These are phyloP conservation scores for Phycomyces blakesleeanus DNA, from an alignment of 192 early-diverging fungal genomes.

Conservation along the genomic window DNA sequence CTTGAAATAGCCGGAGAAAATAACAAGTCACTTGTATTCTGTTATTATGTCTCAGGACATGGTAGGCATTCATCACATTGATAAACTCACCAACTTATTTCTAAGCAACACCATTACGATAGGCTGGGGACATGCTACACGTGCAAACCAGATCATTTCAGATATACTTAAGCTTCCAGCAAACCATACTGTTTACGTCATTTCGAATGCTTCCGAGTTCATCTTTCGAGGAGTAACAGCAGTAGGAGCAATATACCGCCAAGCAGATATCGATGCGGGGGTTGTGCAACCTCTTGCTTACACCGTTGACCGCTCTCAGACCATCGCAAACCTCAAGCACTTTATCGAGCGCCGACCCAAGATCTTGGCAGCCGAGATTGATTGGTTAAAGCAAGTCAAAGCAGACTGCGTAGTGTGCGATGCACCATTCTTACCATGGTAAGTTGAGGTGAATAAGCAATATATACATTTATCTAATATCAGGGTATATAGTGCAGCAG, in stretches of 20 bases:
- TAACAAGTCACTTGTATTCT: slow-evolving; percentile 42
- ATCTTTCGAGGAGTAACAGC: slow-evolving; percentile 52
- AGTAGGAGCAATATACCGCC: slow-evolving; percentile 48
- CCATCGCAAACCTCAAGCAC: slow-evolving; percentile 44
- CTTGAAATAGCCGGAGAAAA: slow-evolving; percentile 10
- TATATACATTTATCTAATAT: background rate
- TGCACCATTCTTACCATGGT: slow-evolving; percentile 58
- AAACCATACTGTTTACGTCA: slow-evolving; percentile 47
- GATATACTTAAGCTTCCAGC: slow-evolving; percentile 41
- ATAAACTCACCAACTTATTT: background rate
- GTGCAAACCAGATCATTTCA: slow-evolving; percentile 52
- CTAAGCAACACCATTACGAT: slow-evolving; percentile 1
- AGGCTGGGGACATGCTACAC: slow-evolving; percentile 63
- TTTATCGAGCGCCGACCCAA: slow-evolving; percentile 42
- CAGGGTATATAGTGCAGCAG: slow-evolving; percentile 42
- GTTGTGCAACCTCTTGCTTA: slow-evolving; percentile 59
- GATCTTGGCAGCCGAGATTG: slow-evolving; percentile 40
- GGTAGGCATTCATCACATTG: slow-evolving; percentile 34
- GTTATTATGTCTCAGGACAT: slow-evolving; percentile 57
- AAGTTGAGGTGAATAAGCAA: slow-evolving; percentile 7
- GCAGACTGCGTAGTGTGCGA: slow-evolving; percentile 56
- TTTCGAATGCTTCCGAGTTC: slow-evolving; percentile 54
- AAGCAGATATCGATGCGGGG: slow-evolving; percentile 57
- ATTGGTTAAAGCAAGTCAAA: slow-evolving; percentile 47
- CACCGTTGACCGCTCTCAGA: slow-evolving; percentile 53